Base-by-base conservation (phyloP, 23 red algal species). In the Gracilariopsis chorda region DNA sequence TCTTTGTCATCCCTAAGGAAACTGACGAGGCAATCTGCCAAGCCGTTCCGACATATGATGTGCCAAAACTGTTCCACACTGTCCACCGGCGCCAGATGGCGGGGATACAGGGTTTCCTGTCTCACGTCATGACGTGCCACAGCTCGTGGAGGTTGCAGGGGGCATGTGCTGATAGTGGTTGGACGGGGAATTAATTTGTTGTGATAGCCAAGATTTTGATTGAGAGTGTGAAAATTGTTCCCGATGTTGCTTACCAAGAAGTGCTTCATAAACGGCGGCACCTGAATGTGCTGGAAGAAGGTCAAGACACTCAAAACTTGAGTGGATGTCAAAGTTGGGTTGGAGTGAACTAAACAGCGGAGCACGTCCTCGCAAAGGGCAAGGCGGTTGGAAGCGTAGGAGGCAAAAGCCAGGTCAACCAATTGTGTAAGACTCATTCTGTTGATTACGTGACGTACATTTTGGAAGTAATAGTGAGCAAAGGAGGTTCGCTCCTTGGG, bases 401-500 rank as follows among this genome's bases (percentile, higher is more conserved):
- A 45, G 20, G 67, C 67, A 73, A 73, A 73, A 3, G 67, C 67
- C 42, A 73, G 67, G 47, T 73, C 67, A 46, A 73, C 28, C 5
- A 73, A 42, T 2, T 73, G 67, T 7, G 36, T 46, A 23, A 73
- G 67, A 73, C 28, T 36, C 67, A 73, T 73, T 73, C 67, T 73
- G n/a, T 73, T 46, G 2, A 73, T 73, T 19, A 73, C 67, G 29
- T 45, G 11, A 25, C 47, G 39, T 4, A 73, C 67, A 73, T 73
- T 73, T 20, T 27, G 67, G 47, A 73, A 73, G 67, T 73, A 73
- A 46, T 73, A 46, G 40, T 73, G 20, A 73, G 67, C 67, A 46
- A 73, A 73, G 1, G 28, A 3, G 16, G 28, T 8, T 73, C 67
- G 67, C 20, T 73, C 67, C 47, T 73, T 44, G 9, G 67, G 67